Base-by-base conservation (phyloP, 495 filamentous ascomycete species). In the Penicillium ucsense region DNA sequence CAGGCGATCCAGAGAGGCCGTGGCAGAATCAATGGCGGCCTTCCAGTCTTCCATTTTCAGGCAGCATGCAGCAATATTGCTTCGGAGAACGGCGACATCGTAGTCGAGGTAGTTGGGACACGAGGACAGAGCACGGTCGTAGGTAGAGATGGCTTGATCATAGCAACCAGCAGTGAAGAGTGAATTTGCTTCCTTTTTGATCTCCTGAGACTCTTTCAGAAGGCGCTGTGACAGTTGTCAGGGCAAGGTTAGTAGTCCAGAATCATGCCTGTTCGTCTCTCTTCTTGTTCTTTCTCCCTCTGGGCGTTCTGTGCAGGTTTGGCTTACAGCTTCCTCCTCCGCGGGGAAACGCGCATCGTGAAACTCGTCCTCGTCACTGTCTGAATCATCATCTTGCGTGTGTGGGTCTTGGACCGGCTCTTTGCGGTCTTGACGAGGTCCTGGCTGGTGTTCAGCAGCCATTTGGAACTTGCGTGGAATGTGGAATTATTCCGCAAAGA, bases 31-130 rank as follows among this genome's bases (percentile, higher is more conserved):
- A 37, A 90, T 73, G 5, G 88, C 86, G 6, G 83, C 81, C 51
- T 92, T 92, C 83, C 89, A 95, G 49, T 91, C 85, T 40, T 82
- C 75, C 3, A 95, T 71, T 61, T 94, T 94, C 50, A 96, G 59
- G 50, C 95, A 82, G 59, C 88, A 94, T n/a, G 89, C 92, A 4
- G 46, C 46, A 32, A 48, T 48, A 28, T 48, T 48, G 28, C 46
- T 48, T 6, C 46, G 46, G 6, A 48, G 33, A 0, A 48, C 46
- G 4, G 46, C 46, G 55, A 91, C 72, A 58, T 95, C 89, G 69
- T 86, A 92, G 52, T 92, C 85, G 33, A 96, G 80, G 60, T 95
- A 95, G 53, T 79, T 85, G 3, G 92, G 92, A 50, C 86, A 92
- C 12, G 82, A 75, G 31, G 83, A 74, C 2, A 95, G 73, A 27